phyloP scores from a whole-genome alignment of 225 moss, liverwort and hornwort species.

The Sphagnum tenellum region DNA sequence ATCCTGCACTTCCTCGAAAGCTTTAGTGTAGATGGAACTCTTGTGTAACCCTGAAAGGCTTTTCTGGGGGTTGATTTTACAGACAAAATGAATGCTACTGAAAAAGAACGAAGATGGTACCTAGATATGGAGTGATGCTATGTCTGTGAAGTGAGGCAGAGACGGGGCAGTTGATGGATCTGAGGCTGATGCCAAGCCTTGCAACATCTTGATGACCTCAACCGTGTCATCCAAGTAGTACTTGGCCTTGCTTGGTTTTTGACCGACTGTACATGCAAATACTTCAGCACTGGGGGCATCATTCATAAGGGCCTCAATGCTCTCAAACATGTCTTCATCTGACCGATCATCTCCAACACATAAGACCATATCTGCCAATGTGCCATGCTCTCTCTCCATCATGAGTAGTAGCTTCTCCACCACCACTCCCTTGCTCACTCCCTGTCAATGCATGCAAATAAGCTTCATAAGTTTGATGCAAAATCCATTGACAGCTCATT shows the following conservation, averaged over 20 bases:
- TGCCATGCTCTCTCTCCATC: slow-evolving; percentile 16
- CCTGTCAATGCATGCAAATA: slow-evolving; percentile 12
- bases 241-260: slow-evolving; percentile 49
- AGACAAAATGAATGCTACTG: too few species aligned
- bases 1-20: too few species aligned
- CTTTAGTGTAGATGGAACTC: too few species aligned
- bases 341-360: slow-evolving; percentile 57
- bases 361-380: slow-evolving; percentile 34
- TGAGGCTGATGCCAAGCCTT: slow-evolving; percentile 35
- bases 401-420: slow-evolving; percentile 41
- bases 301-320: slow-evolving; percentile 33
- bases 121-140: too few species aligned
- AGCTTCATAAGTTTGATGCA: too few species aligned
- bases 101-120: too few species aligned
- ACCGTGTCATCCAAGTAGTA: slow-evolving; percentile 53
- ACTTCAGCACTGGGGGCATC: slow-evolving; percentile 34
- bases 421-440: slow-evolving; percentile 43
- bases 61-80: too few species aligned
- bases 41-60: too few species aligned
- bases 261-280: slow-evolving; percentile 50
- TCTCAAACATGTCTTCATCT: slow-evolving; percentile 62
- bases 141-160: not conserved
- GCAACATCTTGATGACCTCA: slow-evolving; percentile 48
- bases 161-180: slow-evolving; percentile 14
- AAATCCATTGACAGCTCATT: too few species aligned